Evolutionary conservation across 345 rosid genomes (phyloP), one percentile per base, ranked within the genome.

Genomic region (Cochlearia excelsa): DNA sequence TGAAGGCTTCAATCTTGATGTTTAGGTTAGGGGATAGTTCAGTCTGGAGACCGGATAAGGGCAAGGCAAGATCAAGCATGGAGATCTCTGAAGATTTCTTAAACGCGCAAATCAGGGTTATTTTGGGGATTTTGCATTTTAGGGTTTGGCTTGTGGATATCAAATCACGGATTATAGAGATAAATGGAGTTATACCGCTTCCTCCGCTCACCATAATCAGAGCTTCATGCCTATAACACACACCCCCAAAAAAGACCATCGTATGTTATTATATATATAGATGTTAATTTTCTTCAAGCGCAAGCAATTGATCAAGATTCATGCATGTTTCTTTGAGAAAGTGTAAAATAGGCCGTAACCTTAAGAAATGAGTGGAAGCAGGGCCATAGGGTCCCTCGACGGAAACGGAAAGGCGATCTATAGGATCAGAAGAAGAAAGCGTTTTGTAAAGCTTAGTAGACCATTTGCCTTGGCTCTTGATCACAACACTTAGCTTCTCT

Each of bases 331-430:
- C 40, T 37, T 3, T 37, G 40, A 37, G 40, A 6, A 37, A 37
- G 6, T 4, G 7, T 3, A 37, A 6, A 37, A 16, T 26, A 16
- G 23, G 23, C 23, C 23, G 23, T 16, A 47, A 81, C 91, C 92
- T 81, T 48, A 83, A 73, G 75, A 86, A 92, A 58, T 88, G 58
- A 37, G 86, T 75, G 4, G 93, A 80, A 39, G 62, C 74, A 61
- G 96, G 96, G 31, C 98, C 98, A 56, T 88, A 88, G 42, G 98
- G 96, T 41, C 96, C 95, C 80, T 88, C 93, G 31, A 88, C 62
- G 1, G 95, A 77, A 55, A 81, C 81, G 11, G 81, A 72, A 38
- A 69, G 67, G 9, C 46, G 80, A 41, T 80, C 82, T 4, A 69
- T 42, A 0, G 76, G 41, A 26, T 81, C 61, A 41, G 77, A 67